phyloP scores from a whole-genome alignment of 768 basidiomycete genomes.

The Ramaria sp. region DNA sequence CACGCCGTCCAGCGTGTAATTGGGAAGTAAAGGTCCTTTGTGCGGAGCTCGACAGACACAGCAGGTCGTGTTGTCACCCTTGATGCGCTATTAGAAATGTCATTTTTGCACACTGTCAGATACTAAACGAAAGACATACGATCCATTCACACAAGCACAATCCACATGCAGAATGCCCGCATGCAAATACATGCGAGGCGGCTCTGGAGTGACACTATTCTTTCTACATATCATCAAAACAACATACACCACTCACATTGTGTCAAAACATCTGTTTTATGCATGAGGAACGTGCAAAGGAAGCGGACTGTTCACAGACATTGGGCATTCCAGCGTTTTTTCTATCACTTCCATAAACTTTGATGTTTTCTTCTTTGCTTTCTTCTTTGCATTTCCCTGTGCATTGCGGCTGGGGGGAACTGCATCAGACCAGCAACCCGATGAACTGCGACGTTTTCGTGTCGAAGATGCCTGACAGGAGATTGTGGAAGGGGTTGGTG shows the following conservation, averaged over 20 bases:
- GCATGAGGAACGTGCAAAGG: not conserved
- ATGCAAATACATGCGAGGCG: slow-evolving; percentile 55
- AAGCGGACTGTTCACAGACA: slow-evolving; percentile 34
- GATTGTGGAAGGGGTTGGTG: not conserved
- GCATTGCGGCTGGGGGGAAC: slow-evolving; percentile 28
- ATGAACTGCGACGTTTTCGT: too few relatives aligned
- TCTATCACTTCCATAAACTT: slow-evolving; percentile 38
- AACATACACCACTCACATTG: slow-evolving; percentile 37
- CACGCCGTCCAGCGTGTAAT: slow-evolving; percentile 47
- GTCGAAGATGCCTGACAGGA: not conserved
- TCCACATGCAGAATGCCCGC: slow-evolving; percentile 66
- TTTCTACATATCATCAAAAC: slow-evolving; percentile 2
- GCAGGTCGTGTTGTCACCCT: not conserved
- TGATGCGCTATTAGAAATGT: not conserved
- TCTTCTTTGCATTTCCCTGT: slow-evolving; percentile 34
- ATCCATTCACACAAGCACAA: slow-evolving; percentile 57
- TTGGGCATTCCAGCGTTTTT: slow-evolving; percentile 58
- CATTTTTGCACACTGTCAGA: not conserved
- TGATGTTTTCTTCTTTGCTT: slow-evolving; percentile 15
- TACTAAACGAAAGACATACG: slow-evolving; percentile 21
- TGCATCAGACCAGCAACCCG: not conserved
- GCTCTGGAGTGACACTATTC: slow-evolving; percentile 30
- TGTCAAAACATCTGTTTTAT: slow-evolving; percentile 50
- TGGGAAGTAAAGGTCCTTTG: slow-evolving; percentile 44
- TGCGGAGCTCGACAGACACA: slow-evolving; percentile 3